Base-by-base conservation (phyloP, 2,329 filamentous ascomycete species). In the Aspergillus intermedius region DNA sequence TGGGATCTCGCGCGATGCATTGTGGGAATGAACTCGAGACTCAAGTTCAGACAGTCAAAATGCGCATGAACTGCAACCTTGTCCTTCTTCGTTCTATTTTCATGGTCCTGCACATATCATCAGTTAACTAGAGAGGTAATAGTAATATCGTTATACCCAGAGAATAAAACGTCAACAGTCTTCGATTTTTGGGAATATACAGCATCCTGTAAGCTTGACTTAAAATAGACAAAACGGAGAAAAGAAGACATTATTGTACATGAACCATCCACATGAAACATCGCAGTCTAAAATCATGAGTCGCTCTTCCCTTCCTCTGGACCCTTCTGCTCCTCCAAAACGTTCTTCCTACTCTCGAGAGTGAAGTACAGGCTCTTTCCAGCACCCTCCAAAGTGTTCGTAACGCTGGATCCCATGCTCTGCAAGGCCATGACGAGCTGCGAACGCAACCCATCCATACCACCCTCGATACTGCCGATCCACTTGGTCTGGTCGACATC, bases 1-100 rank as follows among this genome's bases (percentile, higher is more conserved):
- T 98, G 91, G 91, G 90, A 96, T 71, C 70, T 97, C 47, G 81
- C 94, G 32, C 80, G 84, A 54, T 87, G 88, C 68, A 85, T 96
- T 59, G 84, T 97, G 5, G 91, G 88, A 5, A 91, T 95, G 88
- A 98, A 98, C 65, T 81, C 86, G 21, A 85, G 72, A 49, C 61
- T 81, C 58, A 63, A 67, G 54, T 54, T 71, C 54, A 64, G 62
- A 48, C 53, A 65, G 50, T 48, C 61, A 13, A 48, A 41, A 25
- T 34, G 55, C 7, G 47, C 51, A 19, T 23, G 47, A 34, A 45
- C 17, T 41, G 50, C 8, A 30, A 54, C 53, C 45, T 40, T n/a
- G 25, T 43, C 25, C 39, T 12, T 21, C n/a, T 34, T 54, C 44
- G 49, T 48, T 17, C 49, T 47, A 41, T 41, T 12, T 22, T 42